Percentiles rank a stretch among this genome's conserved stretches.
Conservation (phyloP, 2,329 filamentous ascomycete species). For the Rutstroemia sydowiana region DNA sequence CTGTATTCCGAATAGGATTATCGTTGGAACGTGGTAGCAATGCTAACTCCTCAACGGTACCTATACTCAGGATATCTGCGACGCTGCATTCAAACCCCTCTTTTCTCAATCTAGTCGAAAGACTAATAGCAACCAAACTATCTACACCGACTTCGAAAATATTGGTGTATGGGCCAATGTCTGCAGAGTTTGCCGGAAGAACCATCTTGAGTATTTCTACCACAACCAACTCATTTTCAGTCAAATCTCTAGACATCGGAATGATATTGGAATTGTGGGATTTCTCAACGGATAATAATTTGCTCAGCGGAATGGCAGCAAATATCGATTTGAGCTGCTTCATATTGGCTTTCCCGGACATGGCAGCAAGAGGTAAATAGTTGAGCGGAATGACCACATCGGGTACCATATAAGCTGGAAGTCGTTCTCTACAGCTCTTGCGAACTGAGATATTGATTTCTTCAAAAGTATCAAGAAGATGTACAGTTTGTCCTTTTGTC, state of each 20-base stretch:
- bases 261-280: neutral
- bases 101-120: neutral
- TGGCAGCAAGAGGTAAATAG: slow-evolving; percentile 1
- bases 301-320: neutral
- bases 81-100: neutral
- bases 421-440: slow-evolving; percentile 24
- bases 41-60: neutral
- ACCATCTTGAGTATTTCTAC: slow-evolving; percentile 4
- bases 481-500: neutral
- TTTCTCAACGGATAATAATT: neutral
- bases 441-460: slow-evolving; percentile 35
- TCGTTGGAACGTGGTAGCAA: neutral
- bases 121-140: neutral
- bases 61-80: neutral
- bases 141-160: neutral
- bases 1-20: neutral
- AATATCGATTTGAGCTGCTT: neutral
- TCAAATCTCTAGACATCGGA: neutral
- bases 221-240: neutral
- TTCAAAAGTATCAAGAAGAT: neutral
- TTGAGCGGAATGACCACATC: slow-evolving; percentile 1
- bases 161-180: neutral
- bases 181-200: neutral
- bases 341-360: slow-evolving; percentile 1
- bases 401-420: slow-evolving; percentile 3